A percentile compares a stretch with the other conserved stretches of the same genome.
phyloP scores from a whole-genome alignment of 2,329 filamentous ascomycete species.

The Hypoxylon sp. region DNA sequence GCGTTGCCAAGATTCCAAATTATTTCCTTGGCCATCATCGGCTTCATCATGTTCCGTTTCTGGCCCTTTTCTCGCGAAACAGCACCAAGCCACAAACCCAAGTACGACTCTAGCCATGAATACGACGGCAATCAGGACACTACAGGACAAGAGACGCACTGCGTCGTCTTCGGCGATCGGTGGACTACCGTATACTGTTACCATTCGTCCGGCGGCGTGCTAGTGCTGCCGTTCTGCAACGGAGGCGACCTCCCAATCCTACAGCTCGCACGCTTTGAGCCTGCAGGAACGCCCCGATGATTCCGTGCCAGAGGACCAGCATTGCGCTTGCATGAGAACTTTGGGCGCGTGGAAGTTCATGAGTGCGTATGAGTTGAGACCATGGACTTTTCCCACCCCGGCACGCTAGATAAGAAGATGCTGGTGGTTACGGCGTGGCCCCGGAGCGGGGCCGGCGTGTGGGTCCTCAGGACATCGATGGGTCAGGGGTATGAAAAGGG shows the following conservation, averaged over 20 bases:
- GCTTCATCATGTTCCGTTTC: slow-evolving; percentile 13
- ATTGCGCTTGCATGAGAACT: slow-evolving; percentile 28
- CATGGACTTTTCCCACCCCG: slow-evolving; percentile 4
- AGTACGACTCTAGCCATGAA: not conserved
- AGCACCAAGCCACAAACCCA: not conserved
- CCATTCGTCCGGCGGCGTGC: slow-evolving; percentile 20
- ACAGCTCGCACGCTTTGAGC: slow-evolving; percentile 28
- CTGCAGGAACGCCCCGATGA: slow-evolving; percentile 26
- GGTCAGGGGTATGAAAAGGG: slow-evolving; percentile 13
- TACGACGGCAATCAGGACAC: not conserved
- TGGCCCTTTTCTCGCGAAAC: slow-evolving; percentile 16
- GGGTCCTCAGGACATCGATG: slow-evolving; percentile 19
- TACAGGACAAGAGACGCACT: not conserved
- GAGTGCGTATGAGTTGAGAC: slow-evolving; percentile 5
- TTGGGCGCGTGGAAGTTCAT: slow-evolving; percentile 26
- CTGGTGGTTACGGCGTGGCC: slow-evolving; percentile 34
- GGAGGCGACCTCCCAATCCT: slow-evolving; percentile 37
- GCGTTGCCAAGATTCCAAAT: not conserved
- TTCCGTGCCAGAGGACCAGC: slow-evolving; percentile 27
- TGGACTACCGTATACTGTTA: slow-evolving; percentile 27
- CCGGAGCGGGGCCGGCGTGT: slow-evolving; percentile 16
- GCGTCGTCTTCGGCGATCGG: slow-evolving; percentile 9
- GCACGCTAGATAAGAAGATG: slow-evolving; percentile 6
- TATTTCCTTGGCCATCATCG: not conserved
- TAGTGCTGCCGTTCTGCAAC: slow-evolving; percentile 28